Evolutionary conservation across 176 grass and related monocot genomes (phyloP), one percentile per base, ranked within the genome.

Genomic region (Eragrostis curvula): DNA sequence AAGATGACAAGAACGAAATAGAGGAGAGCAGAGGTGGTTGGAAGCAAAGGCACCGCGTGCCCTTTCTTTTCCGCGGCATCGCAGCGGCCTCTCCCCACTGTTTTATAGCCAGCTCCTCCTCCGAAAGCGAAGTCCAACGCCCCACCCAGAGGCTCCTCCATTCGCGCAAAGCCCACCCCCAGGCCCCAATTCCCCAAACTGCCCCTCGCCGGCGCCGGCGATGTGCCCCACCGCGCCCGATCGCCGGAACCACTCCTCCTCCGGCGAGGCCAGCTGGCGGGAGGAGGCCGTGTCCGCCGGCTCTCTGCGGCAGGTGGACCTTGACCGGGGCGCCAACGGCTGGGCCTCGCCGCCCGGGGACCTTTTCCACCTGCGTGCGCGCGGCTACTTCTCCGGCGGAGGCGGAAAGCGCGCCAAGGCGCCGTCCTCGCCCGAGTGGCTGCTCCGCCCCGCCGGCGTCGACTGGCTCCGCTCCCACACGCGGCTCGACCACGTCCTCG

Each of bases 331-430:
- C 64, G 36, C 92, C 79, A 94, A 97, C 73, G 95, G 96, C 12
- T 99, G 96, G 96, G 96, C 96, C 15, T 91, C 96, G 47, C 96
- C 96, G 16, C 93, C 93, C 24, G 96, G 91, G 18, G 89, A 94
- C 74, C 84, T 99, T 24, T 99, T 99, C 91, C 77, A 84, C 11
- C 85, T 99, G 40, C 91, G 96, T 32, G 75, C 89, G 10, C 74
- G 75, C 8, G 80, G 83, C 0, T 99, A 96, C 49, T 96, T 99
- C 62, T 70, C 88, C 29, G 49, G 72, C 30, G 72, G 81, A 0
- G 82, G 71, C 0, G 85, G 85, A 0, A 69, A 59, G 30, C 84
- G 89, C 43, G 71, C 39, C 57, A 99, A 96, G 85, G 66, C 83
- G 30, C 83, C 84, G 0, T 87, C 96, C 2, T 41, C 80, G 10